These are phyloP conservation scores for Collybia sp. DNA, from an alignment of 768 basidiomycete genomes.

Conservation along the genomic window DNA sequence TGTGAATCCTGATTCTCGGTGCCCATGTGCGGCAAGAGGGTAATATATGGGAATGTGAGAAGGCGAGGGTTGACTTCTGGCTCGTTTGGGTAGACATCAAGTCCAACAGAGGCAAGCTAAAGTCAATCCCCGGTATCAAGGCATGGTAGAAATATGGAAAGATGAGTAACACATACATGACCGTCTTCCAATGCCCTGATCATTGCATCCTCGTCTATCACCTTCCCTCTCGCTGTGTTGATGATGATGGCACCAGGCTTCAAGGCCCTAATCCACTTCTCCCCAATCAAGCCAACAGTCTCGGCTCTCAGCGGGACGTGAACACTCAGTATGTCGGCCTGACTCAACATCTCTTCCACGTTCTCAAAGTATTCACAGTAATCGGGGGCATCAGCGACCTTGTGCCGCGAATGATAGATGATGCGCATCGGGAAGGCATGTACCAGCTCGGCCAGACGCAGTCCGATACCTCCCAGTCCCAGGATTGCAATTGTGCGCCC, in stretches of 20 bases:
- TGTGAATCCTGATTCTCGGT: conserved; percentile 82
- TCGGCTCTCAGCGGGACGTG: conserved; percentile 77
- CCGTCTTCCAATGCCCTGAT: conserved; percentile 82
- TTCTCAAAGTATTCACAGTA: conserved; percentile 75
- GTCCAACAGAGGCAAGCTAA: conserved; percentile 74
- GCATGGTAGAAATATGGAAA: background rate
- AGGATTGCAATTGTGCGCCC: conserved; percentile 69
- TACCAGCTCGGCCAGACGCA: conserved; percentile 63
- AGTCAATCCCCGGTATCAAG: conserved; percentile 2
- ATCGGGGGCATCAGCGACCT: conserved; percentile 50
- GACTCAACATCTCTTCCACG: conserved; percentile 58
- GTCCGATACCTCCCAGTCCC: conserved; percentile 75
- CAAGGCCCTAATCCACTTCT: conserved; percentile 70
- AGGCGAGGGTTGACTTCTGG: conserved; percentile 76
- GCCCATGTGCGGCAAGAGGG: conserved; percentile 89
- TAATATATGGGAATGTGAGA: conserved; percentile 77
- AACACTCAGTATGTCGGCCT: conserved; percentile 81
- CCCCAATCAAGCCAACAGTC: conserved; percentile 70
- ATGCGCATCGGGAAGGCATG: conserved; percentile 88
- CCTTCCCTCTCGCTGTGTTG: conserved; percentile 89
- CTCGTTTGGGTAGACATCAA: conserved; percentile 87
- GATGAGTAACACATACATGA: conserved; percentile 52
- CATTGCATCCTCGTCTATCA: conserved; percentile 85
- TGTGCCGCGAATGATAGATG: conserved; percentile 71
- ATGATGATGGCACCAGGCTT: conserved; percentile 77